Conservation (phyloP, 148 eudicot species). For the Pouteria glomerata region DNA sequence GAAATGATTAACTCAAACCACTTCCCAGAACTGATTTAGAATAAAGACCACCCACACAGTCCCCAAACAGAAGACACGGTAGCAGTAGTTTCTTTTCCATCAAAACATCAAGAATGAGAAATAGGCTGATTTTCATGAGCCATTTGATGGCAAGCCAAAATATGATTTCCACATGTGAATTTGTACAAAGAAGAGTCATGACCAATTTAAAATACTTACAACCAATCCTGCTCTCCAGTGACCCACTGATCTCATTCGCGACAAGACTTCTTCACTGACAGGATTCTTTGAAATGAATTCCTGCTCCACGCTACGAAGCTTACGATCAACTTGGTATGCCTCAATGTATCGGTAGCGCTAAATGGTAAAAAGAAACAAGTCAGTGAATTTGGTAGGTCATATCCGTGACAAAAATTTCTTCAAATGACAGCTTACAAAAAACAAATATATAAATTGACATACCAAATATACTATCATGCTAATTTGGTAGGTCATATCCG, state of each 20-base stretch:
- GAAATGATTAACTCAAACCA: neutral
- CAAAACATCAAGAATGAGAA: neutral
- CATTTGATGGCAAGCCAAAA: neutral
- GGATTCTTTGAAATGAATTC: constrained; percentile 51
- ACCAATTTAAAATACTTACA: constrained; percentile 50
- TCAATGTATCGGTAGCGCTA: constrained; percentile 83
- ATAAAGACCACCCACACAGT: neutral
- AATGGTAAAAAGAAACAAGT: constrained; percentile 6
- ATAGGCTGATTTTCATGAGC: constrained; percentile 11
- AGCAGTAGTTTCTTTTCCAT: neutral
- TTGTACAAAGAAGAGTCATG: neutral
- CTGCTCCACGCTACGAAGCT: constrained; percentile 65
- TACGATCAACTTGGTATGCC: constrained; percentile 72
- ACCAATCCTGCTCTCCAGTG: constrained; percentile 90
- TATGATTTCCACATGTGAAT: neutral
- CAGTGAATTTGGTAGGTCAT: neutral
- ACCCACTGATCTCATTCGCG: constrained; percentile 48
- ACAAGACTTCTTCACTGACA: constrained; percentile 36
- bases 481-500: neutral
- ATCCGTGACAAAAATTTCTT: neutral
- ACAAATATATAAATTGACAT: neutral
- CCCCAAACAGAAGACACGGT: neutral
- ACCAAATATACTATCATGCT: neutral
- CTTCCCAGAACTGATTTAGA: neutral
- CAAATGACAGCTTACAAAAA: neutral